Base-by-base conservation (phyloP, 2,329 filamentous ascomycete genomes). In the Alternaria postmessia region DNA sequence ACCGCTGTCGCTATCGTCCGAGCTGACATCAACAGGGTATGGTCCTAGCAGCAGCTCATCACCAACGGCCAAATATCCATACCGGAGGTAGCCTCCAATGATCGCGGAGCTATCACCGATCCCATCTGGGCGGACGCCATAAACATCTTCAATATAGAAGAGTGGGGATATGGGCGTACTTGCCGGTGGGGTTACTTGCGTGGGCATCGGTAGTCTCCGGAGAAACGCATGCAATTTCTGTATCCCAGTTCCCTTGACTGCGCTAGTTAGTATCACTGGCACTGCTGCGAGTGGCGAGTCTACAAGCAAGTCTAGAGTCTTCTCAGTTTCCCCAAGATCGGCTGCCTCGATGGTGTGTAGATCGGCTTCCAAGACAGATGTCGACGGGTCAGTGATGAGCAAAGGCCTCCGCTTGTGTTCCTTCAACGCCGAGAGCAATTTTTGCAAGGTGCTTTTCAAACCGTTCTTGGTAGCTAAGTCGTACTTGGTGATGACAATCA, bases 111-210 rank as follows among this genome's bases (percentile, higher is more conserved):
- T 53, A 32, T 68, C 66, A 3, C 57, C 52, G 1, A 67, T 64
- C 20, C 64, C 52, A 28, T 61, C 87, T 14, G 94, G 86, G 8
- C 66, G 63, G 1, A 70, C 61, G 59, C 87, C 91, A 76, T 96
- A 98, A 1, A 93, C 88, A 68, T 97, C 94, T 74, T 98, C 94
- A 24, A 98, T 87, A 72, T 97, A 91, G 72, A 98, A 98, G 2
- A 97, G 80, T 34, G 86, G 86, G 5, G 82, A 81, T 2, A 88
- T 86, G 22, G 62, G 47, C 16, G 42, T 54, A 12, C 63, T 70
- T 2, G 83, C 80, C 7, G 90, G 48, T 34, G 24, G 57, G 4
- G 58, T 39, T 24, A 41, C 18, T 3, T 66, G 41, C 1, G 75
- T 89, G 22, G 94, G 83, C 22, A 72, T 51, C 0, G 94, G 94